A percentile compares a stretch with the other conserved stretches of the same genome.
Conservation (phyloP, 352 stramenopile genomes). For the Thraustochytrium sp. region DNA sequence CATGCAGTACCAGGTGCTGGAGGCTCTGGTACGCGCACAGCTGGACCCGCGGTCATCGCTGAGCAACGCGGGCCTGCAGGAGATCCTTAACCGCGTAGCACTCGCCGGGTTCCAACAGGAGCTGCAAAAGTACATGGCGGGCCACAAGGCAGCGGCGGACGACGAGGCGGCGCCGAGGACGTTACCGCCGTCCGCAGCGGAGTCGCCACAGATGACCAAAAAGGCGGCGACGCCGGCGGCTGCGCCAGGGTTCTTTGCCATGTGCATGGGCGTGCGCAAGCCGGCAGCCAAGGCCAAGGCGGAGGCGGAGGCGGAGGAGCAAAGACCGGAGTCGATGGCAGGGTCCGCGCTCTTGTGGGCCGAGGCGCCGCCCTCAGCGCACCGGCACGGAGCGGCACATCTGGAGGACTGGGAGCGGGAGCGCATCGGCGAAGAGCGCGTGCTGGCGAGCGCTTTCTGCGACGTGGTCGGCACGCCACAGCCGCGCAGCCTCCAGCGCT, state of each 20-base stretch:
- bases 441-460: not conserved
- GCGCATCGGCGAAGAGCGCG: slow-evolving; percentile 1
- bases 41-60: not conserved
- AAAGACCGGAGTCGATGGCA: too few species aligned
- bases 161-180: too few species aligned
- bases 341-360: too few species aligned
- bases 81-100: not conserved
- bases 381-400: too few species aligned
- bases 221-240: not conserved
- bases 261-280: not conserved
- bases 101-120: not conserved
- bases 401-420: not conserved
- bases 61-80: not conserved
- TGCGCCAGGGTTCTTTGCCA: not conserved
- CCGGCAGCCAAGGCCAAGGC: not conserved
- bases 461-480: not conserved
- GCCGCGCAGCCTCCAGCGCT: not conserved
- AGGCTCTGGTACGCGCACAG: slow-evolving; percentile 21
- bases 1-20: not conserved
- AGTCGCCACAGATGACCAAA: not conserved
- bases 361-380: too few species aligned
- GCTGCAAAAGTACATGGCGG: not conserved
- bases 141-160: too few species aligned
- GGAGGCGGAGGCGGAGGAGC: not conserved
- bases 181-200: not conserved